These are phyloP conservation scores for Parastagonospora avenae DNA, from an alignment of 2,329 filamentous ascomycete species.

Conservation along the genomic window DNA sequence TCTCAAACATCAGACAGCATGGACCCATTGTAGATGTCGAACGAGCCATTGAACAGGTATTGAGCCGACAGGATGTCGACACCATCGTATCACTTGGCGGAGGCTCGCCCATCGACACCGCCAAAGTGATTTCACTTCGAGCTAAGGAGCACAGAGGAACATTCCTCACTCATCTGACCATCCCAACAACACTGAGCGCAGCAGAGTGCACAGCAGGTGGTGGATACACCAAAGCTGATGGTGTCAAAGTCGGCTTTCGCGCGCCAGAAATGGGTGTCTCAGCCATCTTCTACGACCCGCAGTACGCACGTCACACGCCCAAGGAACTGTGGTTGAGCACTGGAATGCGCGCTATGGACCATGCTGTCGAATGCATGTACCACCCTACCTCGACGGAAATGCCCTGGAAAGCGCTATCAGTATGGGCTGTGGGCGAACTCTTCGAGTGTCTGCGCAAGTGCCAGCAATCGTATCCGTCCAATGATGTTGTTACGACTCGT, in stretches of 20 bases:
- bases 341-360: neutral
- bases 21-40: neutral
- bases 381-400: neutral
- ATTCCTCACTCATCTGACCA: neutral
- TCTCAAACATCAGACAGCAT: neutral
- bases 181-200: neutral
- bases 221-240: neutral
- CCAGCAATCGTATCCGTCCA: neutral
- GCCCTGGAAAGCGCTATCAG: neutral
- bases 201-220: neutral
- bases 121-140: neutral
- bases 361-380: neutral
- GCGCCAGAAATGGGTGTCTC: neutral
- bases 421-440: neutral
- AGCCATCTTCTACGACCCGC: neutral
- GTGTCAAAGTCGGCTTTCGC: neutral
- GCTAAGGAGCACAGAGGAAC: neutral
- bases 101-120: neutral
- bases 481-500: neutral
- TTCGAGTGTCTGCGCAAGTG: neutral
- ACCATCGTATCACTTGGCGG: slow-evolving; percentile 1
- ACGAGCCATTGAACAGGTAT: neutral
- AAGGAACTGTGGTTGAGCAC: neutral
- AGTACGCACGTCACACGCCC: neutral
- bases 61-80: neutral